These are phyloP conservation scores for Globisporangium parvum DNA, from an alignment of 352 stramenopile species.

Conservation along the genomic window DNA sequence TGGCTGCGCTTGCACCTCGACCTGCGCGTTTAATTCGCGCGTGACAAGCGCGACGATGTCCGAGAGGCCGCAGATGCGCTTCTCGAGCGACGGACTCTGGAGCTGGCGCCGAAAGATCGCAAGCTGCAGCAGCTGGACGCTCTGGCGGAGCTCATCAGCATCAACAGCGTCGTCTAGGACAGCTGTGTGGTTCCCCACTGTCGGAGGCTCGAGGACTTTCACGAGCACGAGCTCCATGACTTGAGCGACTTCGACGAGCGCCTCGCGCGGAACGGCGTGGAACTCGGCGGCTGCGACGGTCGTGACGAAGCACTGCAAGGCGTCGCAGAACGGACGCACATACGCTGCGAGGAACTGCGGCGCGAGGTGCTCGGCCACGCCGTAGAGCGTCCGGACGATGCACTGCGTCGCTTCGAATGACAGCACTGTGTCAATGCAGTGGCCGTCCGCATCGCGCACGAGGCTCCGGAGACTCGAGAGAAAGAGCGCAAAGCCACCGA, in stretches of 20 bases:
- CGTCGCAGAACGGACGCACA: conserved; percentile 25
- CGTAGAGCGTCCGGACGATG: conserved; percentile 49
- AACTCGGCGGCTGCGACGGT: conserved; percentile 25
- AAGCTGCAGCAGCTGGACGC: conserved; percentile 40
- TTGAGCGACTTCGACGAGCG: conserved; percentile 48
- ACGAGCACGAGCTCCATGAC: conserved; percentile 48
- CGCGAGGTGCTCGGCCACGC: conserved; percentile 49
- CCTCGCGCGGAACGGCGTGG: conserved; percentile 31
- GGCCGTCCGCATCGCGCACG: conserved; percentile 3
- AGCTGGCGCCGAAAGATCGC: conserved; percentile 54
- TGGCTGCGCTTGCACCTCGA: conserved; percentile 24
- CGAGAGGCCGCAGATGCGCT: conserved; percentile 62
- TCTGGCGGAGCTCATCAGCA: conserved; percentile 10
- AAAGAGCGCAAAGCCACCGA: conserved; percentile 50
- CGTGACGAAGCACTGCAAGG: conserved; percentile 23
- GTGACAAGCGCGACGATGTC: conserved; percentile 51
- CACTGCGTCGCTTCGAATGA: conserved; percentile 52
- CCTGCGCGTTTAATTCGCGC: conserved; percentile 32
- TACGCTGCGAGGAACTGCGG: conserved; percentile 35
- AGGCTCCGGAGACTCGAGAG: conserved; percentile 28
- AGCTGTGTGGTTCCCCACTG: not conserved
- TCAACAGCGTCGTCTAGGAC: conserved; percentile 1
- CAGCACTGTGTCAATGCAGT: conserved; percentile 17
- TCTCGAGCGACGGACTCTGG: conserved; percentile 49
- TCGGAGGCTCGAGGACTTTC: conserved; percentile 16